Evolutionary conservation across 306 rosid genomes (phyloP).

Genomic region (Pyrus communis): DNA sequence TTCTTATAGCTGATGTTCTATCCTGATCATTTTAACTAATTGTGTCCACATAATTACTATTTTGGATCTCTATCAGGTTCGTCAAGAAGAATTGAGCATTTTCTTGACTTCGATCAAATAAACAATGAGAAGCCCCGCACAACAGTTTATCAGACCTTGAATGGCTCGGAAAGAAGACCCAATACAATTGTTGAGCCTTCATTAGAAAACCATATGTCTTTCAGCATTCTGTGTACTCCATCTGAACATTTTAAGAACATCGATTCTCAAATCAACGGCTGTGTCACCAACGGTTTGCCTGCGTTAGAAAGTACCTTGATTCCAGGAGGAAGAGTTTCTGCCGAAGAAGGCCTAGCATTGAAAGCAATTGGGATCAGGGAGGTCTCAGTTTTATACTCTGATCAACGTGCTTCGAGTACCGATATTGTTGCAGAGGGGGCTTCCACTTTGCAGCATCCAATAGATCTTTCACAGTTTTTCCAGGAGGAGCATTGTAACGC

Average conservation of each 20-base stretch:
- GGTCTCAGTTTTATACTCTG: slow-evolving; percentile 13
- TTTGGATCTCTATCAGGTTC: slow-evolving; percentile 47
- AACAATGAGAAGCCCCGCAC: slow-evolving; percentile 30
- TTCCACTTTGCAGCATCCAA: slow-evolving; percentile 25
- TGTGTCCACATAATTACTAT: slow-evolving; percentile 2
- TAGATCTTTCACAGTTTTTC: slow-evolving; percentile 27
- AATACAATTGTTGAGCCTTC: slow-evolving; percentile 29
- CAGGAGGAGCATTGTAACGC: slow-evolving; percentile 42
- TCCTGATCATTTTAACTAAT: slow-evolving; percentile 1
- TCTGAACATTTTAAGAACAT: slow-evolving; percentile 29
- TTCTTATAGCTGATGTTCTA: not conserved
- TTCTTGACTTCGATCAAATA: slow-evolving; percentile 65
- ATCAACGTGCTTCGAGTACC: slow-evolving; percentile 19
- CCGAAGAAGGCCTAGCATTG: slow-evolving; percentile 8
- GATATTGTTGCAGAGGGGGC: slow-evolving; percentile 19
- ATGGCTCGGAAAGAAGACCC: slow-evolving; percentile 48
- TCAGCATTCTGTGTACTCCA: slow-evolving; percentile 24
- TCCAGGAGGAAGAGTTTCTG: slow-evolving; percentile 13
- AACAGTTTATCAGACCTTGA: slow-evolving; percentile 36
- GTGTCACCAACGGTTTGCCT: slow-evolving; percentile 15
- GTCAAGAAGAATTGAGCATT: slow-evolving; percentile 79
- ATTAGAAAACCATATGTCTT: slow-evolving; percentile 21
- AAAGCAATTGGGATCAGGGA: slow-evolving; percentile 15
- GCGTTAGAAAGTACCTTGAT: slow-evolving; percentile 17
- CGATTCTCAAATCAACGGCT: slow-evolving; percentile 20